Conservation (phyloP, 768 basidiomycete genomes). For the Phylloporus scabripes region DNA sequence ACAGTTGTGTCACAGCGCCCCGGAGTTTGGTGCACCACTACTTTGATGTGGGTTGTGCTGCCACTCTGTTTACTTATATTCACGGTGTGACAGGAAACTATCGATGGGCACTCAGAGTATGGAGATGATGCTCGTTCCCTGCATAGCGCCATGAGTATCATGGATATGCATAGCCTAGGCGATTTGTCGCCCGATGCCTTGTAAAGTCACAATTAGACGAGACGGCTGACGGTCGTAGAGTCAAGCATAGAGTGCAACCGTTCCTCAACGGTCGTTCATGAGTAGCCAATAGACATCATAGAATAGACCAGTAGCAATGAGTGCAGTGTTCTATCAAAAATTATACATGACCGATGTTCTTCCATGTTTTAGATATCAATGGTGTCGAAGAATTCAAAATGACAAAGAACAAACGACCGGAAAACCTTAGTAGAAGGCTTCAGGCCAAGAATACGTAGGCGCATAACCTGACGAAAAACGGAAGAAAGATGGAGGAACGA, state of each 20-base stretch:
- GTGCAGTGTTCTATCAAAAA: slow-evolving; percentile 32
- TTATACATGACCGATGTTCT: slow-evolving; percentile 34
- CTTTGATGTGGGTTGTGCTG: slow-evolving; percentile 66
- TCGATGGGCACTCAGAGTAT: slow-evolving; percentile 65
- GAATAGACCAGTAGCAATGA: slow-evolving; percentile 31
- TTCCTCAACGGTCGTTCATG: background rate
- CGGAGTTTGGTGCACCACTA: slow-evolving; percentile 84
- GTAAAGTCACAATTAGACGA: slow-evolving; percentile 26
- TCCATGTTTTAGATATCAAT: slow-evolving; percentile 29
- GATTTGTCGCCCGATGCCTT: slow-evolving; percentile 71
- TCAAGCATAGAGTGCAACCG: background rate
- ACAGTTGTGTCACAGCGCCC: slow-evolving; percentile 52
- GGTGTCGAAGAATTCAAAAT: slow-evolving; percentile 12
- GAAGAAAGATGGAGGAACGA: slow-evolving; percentile 17
- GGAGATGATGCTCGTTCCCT: slow-evolving; percentile 67
- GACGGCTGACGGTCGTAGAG: background rate
- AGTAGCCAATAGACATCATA: slow-evolving; percentile 23
- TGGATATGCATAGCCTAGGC: slow-evolving; percentile 52
- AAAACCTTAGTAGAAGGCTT: slow-evolving; percentile 2
- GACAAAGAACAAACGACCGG: slow-evolving; percentile 4
- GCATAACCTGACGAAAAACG: slow-evolving; percentile 8
- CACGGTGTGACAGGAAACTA: slow-evolving; percentile 51
- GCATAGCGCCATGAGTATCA: slow-evolving; percentile 53
- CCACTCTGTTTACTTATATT: background rate
- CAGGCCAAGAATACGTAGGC: slow-evolving; percentile 12